A percentile compares a stretch with the other conserved stretches of the same genome.
Evolutionary conservation across 2,329 filamentous ascomycete species (phyloP).

Genomic region (Pseudogymnoascus sp.): DNA sequence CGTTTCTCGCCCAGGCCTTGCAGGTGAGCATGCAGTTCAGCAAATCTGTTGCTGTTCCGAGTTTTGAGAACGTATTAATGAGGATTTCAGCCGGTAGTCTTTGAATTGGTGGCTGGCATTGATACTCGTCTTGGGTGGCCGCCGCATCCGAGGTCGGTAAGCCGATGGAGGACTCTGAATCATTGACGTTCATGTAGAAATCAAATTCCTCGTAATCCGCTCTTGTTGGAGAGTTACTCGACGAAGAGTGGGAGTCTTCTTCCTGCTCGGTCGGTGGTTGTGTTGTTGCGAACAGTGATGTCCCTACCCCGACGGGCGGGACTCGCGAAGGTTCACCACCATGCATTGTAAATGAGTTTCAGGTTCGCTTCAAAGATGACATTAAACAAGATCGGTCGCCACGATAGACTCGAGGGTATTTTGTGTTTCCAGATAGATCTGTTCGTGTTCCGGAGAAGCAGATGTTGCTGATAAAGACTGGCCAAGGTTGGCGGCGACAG

Average conservation of each 20-base stretch:
- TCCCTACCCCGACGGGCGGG: neutral
- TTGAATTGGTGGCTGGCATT: conserved; percentile 67
- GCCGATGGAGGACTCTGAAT: conserved; percentile 86
- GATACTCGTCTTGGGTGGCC: conserved; percentile 55
- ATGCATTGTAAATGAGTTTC: conserved; percentile 1
- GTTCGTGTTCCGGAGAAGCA: neutral
- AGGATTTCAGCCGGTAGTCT: conserved; percentile 88
- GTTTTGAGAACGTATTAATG: conserved; percentile 82
- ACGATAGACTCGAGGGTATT: conserved; percentile 1
- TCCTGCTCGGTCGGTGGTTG: conserved; percentile 18
- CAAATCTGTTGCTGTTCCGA: conserved; percentile 67
- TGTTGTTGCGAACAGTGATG: neutral
- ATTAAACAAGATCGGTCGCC: conserved; percentile 5
- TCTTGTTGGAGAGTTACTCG: conserved; percentile 65
- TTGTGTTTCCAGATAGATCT: neutral
- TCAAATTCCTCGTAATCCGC: conserved; percentile 87
- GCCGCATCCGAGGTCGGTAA: conserved; percentile 69
- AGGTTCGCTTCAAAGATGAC: neutral
- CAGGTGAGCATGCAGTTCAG: conserved; percentile 89
- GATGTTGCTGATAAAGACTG: neutral
- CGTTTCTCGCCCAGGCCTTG: conserved; percentile 85
- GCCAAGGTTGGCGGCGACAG: neutral
- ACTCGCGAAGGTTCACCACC: neutral
- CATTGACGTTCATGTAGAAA: conserved; percentile 81
- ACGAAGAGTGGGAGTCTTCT: conserved; percentile 32